Percentiles rank a stretch among this genome's conserved stretches.
These are phyloP conservation scores for Amphicarpaea edgeworthii DNA, from an alignment of 306 rosid genomes.

Conservation along the genomic window DNA sequence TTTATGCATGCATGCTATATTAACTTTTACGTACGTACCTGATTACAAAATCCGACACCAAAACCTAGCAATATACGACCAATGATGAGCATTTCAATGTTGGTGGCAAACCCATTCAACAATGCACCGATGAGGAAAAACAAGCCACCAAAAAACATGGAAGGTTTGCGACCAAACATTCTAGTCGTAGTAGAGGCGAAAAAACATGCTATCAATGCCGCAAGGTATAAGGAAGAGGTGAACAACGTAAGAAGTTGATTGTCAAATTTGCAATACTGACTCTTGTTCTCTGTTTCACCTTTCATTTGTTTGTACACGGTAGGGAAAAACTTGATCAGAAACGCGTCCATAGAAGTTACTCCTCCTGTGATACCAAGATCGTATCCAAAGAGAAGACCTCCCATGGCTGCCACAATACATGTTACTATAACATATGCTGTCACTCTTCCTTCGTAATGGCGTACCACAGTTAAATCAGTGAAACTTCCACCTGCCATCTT, in stretches of 20 bases:
- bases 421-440: constrained; percentile 43
- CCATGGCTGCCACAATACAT: constrained; percentile 50
- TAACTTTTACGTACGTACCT: constrained; percentile 32
- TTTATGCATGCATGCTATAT: no score
- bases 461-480: neutral
- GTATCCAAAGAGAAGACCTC: constrained; percentile 50
- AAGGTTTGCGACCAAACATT: constrained; percentile 35
- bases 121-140: constrained; percentile 48
- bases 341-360: constrained; percentile 50
- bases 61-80: constrained; percentile 44
- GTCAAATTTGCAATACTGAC: constrained; percentile 42
- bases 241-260: constrained; percentile 46
- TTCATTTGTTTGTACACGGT: constrained; percentile 39
- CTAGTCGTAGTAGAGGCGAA: constrained; percentile 50
- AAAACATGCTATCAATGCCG: constrained; percentile 47
- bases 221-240: constrained; percentile 51
- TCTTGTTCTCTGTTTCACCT: neutral
- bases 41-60: constrained; percentile 50
- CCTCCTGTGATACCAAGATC: constrained; percentile 50
- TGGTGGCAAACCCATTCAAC: constrained; percentile 38
- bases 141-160: constrained; percentile 50
- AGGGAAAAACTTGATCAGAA: constrained; percentile 42
- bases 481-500: constrained; percentile 41
- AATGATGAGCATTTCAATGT: constrained; percentile 40
- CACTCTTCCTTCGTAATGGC: constrained; percentile 39